These are phyloP conservation scores for Penicillium cinerascens DNA, from an alignment of 495 filamentous ascomycete species.

Conservation along the genomic window DNA sequence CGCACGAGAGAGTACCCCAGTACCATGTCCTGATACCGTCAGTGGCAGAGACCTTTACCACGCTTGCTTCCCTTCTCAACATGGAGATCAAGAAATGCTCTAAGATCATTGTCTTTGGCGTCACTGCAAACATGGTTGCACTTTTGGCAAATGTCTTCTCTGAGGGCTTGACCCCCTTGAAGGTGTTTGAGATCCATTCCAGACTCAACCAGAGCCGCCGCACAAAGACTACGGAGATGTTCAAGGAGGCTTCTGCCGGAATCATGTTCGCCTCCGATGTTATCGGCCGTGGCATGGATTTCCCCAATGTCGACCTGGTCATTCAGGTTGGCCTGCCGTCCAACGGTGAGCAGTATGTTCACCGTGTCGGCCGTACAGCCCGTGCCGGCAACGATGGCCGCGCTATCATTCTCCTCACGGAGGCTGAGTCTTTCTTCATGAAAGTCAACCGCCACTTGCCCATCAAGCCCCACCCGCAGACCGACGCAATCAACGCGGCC, in stretches of 20 bases:
- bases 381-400: conserved; percentile 66
- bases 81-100: conserved; percentile 44
- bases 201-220: conserved; percentile 55
- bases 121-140: conserved; percentile 60
- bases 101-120: conserved; percentile 68
- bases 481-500: conserved; percentile 33
- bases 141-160: conserved; percentile 50
- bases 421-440: conserved; percentile 59
- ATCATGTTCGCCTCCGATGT: conserved; percentile 68
- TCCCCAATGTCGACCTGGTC: conserved; percentile 88
- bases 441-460: conserved; percentile 49
- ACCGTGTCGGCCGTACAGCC: conserved; percentile 73
- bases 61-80: conserved; percentile 44
- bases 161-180: conserved; percentile 38
- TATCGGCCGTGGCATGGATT: conserved; percentile 82
- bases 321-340: conserved; percentile 76
- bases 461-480: conserved; percentile 50
- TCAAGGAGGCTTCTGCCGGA: conserved; percentile 52
- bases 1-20: conserved; percentile 60
- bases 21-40: conserved; percentile 53
- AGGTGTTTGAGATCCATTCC: conserved; percentile 58
- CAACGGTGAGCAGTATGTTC: conserved; percentile 78
- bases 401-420: conserved; percentile 60
- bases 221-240: conserved; percentile 56
- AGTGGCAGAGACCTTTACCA: conserved; percentile 51